A percentile compares a stretch with the other conserved stretches of the same genome.
These are phyloP conservation scores for Rugonectria rugulosa DNA, from an alignment of 2,329 filamentous ascomycete species.

Conservation along the genomic window DNA sequence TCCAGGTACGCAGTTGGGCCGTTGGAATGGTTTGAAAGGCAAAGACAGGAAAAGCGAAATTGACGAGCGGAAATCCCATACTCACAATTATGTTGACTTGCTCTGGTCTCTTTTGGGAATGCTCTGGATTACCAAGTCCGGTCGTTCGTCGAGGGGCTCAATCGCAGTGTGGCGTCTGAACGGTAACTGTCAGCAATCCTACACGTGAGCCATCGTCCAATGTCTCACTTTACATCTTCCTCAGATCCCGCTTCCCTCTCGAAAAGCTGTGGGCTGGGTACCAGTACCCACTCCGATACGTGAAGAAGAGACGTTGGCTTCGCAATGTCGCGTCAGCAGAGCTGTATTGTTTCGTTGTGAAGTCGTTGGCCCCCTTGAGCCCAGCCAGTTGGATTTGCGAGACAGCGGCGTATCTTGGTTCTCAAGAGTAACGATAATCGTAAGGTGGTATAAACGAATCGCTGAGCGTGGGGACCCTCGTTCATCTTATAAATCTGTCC, in stretches of 20 bases:
- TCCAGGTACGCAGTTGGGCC: too few species aligned
- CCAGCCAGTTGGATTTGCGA: too few species aligned
- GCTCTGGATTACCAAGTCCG: too few species aligned
- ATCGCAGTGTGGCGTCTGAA: conserved; percentile 19
- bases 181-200: conserved; percentile 27
- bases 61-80: background rate
- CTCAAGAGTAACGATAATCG: background rate
- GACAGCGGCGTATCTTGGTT: background rate
- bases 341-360: background rate
- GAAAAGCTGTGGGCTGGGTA: conserved; percentile 21
- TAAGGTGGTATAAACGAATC: background rate
- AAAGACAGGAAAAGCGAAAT: too few species aligned
- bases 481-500: conserved; percentile 34
- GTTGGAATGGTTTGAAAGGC: too few species aligned
- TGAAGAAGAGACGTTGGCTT: conserved; percentile 19
- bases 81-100: background rate
- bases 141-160: background rate
- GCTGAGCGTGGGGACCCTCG: conserved; percentile 26
- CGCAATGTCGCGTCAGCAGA: background rate
- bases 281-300: conserved; percentile 21
- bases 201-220: conserved; percentile 25
- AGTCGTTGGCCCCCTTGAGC: too few species aligned
- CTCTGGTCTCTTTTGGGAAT: too few species aligned
- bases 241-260: conserved; percentile 23
- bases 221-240: conserved; percentile 31